These are phyloP conservation scores for Peterozyma toletana DNA, from an alignment of 805 yeast species.

Conservation along the genomic window DNA sequence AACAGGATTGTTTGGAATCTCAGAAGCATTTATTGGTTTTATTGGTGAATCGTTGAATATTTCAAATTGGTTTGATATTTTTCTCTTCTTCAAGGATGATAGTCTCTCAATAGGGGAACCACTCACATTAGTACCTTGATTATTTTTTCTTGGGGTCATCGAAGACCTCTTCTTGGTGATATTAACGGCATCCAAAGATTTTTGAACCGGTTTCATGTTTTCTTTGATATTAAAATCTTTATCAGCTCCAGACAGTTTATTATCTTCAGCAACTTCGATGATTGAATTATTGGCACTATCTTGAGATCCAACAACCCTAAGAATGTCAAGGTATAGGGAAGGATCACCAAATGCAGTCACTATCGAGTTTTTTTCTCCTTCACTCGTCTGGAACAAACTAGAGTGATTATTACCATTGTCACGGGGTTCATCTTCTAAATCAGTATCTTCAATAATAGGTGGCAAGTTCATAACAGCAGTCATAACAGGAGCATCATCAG, in stretches of 20 bases:
- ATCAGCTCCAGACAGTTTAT: not conserved
- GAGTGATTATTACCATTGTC: conserved; percentile 2
- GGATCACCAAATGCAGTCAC: conserved; percentile 14
- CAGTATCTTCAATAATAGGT: conserved; percentile 13
- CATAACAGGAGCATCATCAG: not conserved
- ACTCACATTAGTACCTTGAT: not conserved
- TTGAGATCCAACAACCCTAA: conserved; percentile 6
- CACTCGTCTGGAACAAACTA: conserved; percentile 3
- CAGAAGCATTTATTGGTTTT: not conserved
- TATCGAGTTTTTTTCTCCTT: conserved; percentile 8
- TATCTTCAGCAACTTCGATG: not conserved
- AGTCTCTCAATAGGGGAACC: conserved; percentile 7
- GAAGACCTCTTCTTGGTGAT: conserved; percentile 1
- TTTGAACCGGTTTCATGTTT: not conserved
- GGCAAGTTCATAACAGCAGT: not conserved
- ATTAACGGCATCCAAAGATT: not conserved
- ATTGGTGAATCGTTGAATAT: not conserved
- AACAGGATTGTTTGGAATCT: not conserved
- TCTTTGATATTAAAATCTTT: not conserved
- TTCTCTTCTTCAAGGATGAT: conserved; percentile 7
- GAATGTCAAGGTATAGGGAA: conserved; percentile 3
- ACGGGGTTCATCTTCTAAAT: conserved; percentile 6
- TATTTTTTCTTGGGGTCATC: conserved; percentile 4
- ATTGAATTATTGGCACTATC: not conserved
- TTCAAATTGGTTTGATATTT: not conserved